Conservation (phyloP, 2,329 filamentous ascomycete species). For the Penicillium occitanis region DNA sequence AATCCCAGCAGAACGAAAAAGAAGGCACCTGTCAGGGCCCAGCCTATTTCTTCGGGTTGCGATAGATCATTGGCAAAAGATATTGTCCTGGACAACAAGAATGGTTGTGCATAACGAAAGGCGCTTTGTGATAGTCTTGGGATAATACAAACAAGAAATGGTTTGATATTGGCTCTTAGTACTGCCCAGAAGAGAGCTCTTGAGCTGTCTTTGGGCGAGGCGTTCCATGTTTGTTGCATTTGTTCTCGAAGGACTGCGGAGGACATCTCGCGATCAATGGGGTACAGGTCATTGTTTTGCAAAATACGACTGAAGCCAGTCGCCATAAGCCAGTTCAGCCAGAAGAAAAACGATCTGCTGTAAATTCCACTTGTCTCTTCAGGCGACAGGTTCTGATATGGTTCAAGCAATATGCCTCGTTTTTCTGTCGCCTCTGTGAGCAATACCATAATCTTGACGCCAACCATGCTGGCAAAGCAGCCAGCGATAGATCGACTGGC, state of each 20-base stretch:
- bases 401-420: slow-evolving; percentile 33
- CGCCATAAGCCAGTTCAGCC: slow-evolving; percentile 50
- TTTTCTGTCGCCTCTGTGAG: slow-evolving; percentile 46
- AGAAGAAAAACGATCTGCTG: slow-evolving; percentile 49
- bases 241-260: slow-evolving; percentile 3
- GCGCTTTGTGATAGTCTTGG: slow-evolving; percentile 28
- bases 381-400: slow-evolving; percentile 40
- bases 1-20: slow-evolving; percentile 45
- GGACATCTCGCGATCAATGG: slow-evolving; percentile 19
- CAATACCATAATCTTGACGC: slow-evolving; percentile 42
- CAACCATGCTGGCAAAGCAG: slow-evolving; percentile 27
- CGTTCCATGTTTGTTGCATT: slow-evolving; percentile 14
- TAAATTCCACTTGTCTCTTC: slow-evolving; percentile 52
- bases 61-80: slow-evolving; percentile 22
- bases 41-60: slow-evolving; percentile 37
- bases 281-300: slow-evolving; percentile 11
- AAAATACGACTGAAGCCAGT: slow-evolving; percentile 37
- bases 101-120: slow-evolving; percentile 30
- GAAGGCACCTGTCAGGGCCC: slow-evolving; percentile 47
- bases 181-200: slow-evolving; percentile 18
- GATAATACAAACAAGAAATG: slow-evolving; percentile 16
- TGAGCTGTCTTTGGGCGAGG: not conserved
- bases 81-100: slow-evolving; percentile 28
- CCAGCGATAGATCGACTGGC: slow-evolving; percentile 11
- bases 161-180: slow-evolving; percentile 14